Evolutionary conservation across 495 filamentous ascomycete genomes (phyloP), one percentile per base, ranked within the genome.

Genomic region (Opeltia flavorubescens): DNA sequence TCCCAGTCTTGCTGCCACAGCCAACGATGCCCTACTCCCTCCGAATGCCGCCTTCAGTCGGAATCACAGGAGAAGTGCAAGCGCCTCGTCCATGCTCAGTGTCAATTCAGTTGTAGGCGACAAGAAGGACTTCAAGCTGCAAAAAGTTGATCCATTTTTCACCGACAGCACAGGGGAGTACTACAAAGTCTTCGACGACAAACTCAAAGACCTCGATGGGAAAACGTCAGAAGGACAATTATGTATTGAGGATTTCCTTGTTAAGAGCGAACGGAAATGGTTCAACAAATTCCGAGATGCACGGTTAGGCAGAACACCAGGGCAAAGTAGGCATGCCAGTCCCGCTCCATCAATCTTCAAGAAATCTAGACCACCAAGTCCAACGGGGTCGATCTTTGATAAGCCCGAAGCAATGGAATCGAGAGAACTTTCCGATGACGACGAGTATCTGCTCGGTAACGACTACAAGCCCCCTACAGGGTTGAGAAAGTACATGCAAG

Each of bases 391-490:
- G 34, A 18, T 80, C 3, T 72, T 67, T 44, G 28, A 2, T 21
- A 45, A 45, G 21, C 23, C 43, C 24, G 25, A 26, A 15, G 18
- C 8, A 2, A 13, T 24, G 17, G 28, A 45, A 1, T 12, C 17
- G 5, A 28, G 28, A 13, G 42, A 45, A 20, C 24, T 24, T 15
- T 44, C 50, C 23, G 79, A 79, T 26, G 79, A 83, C 51, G 68
- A 77, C 4, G 72, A 84, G 52, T 86, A 84, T 56, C 58, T 77
- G 48, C 67, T 86, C 26, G 77, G 78, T 8, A 64, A 67, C 11
- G 69, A 76, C 45, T 86, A 84, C 61, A 64, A 75, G 33, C 76
- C 81, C 25, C 82, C 82, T 4, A 77, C 70, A 3, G 80, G 82
- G 0, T 48, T 86, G 11, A 75, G 70, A 50, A 78, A 74, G 43